Percentiles rank a stretch among this genome's conserved stretches.
phyloP scores from a whole-genome alignment of 1,139 yeast species.

The Eremothecium gossypii region DNA sequence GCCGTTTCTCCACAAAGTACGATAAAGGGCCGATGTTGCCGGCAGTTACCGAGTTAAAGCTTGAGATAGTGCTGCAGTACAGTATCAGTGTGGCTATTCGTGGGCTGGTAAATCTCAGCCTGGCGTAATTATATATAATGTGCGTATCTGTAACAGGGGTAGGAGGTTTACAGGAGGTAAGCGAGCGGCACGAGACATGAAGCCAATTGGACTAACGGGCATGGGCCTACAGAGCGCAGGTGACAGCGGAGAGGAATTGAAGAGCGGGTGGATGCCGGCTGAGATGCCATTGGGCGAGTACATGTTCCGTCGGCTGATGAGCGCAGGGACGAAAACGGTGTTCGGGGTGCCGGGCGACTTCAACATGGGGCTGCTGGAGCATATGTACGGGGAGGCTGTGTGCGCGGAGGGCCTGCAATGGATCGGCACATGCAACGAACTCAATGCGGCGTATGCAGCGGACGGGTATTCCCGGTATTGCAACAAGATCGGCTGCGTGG shows the following conservation, averaged over 20 bases:
- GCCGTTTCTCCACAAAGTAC: too few relatives aligned
- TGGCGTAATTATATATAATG: too few relatives aligned
- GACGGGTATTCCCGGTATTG: slow-evolving; percentile 63
- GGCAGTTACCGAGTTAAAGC: too few relatives aligned
- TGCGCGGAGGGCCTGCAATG: slow-evolving; percentile 25
- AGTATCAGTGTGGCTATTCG: too few relatives aligned
- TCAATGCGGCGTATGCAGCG: slow-evolving; percentile 52
- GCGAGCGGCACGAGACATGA: too few relatives aligned
- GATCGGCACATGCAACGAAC: slow-evolving; percentile 48
- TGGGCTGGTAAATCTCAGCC: too few relatives aligned
- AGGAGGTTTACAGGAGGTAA: too few relatives aligned
- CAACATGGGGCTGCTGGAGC: slow-evolving; percentile 47
- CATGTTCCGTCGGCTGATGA: slow-evolving; percentile 22
- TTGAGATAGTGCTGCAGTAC: too few relatives aligned
- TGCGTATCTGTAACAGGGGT: too few relatives aligned
- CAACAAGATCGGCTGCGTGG: slow-evolving; percentile 46
- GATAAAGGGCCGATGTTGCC: too few relatives aligned
- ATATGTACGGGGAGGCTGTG: slow-evolving; percentile 33
- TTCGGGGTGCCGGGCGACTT: slow-evolving; percentile 53
- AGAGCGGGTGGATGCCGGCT: not conserved
- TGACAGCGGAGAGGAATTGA: not conserved
- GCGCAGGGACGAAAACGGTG: slow-evolving; percentile 25
- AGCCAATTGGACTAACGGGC: too few relatives aligned
- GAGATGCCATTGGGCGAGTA: slow-evolving; percentile 30
- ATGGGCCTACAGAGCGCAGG: too few relatives aligned